These are phyloP conservation scores for Boletus vermiculosoides DNA, from an alignment of 768 basidiomycete species.

Conservation along the genomic window DNA sequence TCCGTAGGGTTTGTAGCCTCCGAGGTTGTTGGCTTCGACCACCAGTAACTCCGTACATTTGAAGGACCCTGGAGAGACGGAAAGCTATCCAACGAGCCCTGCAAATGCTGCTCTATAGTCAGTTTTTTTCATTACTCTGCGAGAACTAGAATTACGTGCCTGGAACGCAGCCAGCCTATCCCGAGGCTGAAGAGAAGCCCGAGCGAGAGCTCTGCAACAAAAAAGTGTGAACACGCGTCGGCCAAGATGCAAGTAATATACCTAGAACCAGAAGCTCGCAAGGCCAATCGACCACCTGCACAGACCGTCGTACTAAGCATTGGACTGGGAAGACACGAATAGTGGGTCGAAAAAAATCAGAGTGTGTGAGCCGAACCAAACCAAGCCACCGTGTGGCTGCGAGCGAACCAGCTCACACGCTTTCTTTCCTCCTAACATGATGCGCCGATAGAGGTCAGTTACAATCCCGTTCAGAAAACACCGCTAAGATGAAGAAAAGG, in stretches of 20 bases:
- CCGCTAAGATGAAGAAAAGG: conserved; percentile 23
- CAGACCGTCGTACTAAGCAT: conserved; percentile 25
- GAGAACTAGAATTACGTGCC: conserved; percentile 13
- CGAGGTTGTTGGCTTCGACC: conserved; percentile 25
- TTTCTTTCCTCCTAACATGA: conserved; percentile 7
- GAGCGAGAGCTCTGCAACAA: conserved; percentile 16
- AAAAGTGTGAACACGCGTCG: conserved; percentile 9
- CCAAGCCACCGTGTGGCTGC: not conserved
- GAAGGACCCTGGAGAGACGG: conserved; percentile 11
- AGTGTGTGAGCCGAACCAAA: conserved; percentile 14
- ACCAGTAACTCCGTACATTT: conserved; percentile 32
- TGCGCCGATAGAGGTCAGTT: conserved; percentile 23
- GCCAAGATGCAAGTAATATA: not conserved
- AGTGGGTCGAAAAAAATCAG: conserved; percentile 3
- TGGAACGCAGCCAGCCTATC: conserved; percentile 15
- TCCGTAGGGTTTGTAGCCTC: not conserved
- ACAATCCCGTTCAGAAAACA: not conserved
- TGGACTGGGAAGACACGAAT: not conserved
- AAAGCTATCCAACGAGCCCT: conserved; percentile 1
- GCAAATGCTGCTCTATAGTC: conserved; percentile 8
- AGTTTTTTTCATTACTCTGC: not conserved
- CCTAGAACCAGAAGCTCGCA: conserved; percentile 27
- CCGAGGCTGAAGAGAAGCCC: conserved; percentile 10
- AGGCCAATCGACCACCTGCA: conserved; percentile 21
- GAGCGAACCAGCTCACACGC: conserved; percentile 23